phyloP scores from a whole-genome alignment of 148 eudicot genomes.

The Chenopodium album region DNA sequence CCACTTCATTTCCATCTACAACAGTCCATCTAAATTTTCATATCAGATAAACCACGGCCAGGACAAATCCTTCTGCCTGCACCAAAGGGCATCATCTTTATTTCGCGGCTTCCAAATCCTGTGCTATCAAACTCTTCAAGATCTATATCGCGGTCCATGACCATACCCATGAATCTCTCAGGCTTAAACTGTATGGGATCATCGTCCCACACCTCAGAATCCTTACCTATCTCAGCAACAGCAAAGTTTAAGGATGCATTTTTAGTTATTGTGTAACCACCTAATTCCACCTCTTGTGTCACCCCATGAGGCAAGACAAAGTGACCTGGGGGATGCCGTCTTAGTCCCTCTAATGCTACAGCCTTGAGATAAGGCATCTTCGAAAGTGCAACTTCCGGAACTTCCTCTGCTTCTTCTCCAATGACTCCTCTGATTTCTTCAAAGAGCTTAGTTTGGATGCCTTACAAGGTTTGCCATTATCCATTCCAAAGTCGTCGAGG shows the following conservation, averaged over 20 bases:
- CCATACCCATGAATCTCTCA: slow-evolving; percentile 46
- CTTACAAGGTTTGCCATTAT: slow-evolving; percentile 71
- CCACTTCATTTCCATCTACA: slow-evolving; percentile 38
- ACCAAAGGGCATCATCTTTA: slow-evolving; percentile 78
- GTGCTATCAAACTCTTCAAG: slow-evolving; percentile 37
- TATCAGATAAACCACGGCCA: slow-evolving; percentile 40
- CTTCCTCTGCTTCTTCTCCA: slow-evolving; percentile 23
- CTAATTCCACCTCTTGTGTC: slow-evolving; percentile 45
- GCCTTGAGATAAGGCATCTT: slow-evolving; percentile 62
- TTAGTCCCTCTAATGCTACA: slow-evolving; percentile 50
- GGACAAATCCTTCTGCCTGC: slow-evolving; percentile 69
- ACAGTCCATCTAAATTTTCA: slow-evolving; percentile 48
- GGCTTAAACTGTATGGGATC: slow-evolving; percentile 61
- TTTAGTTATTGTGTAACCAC: slow-evolving; percentile 49
- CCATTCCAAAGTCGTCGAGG: slow-evolving; percentile 61
- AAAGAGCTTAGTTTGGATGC: slow-evolving; percentile 43
- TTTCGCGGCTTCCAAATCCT: slow-evolving; percentile 44
- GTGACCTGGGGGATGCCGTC: slow-evolving; percentile 74
- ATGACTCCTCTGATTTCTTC: slow-evolving; percentile 43
- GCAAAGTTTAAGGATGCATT: slow-evolving; percentile 43
- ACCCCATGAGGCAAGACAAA: slow-evolving; percentile 55
- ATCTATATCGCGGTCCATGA: not conserved
- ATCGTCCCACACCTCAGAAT: slow-evolving; percentile 47
- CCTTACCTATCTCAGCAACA: slow-evolving; percentile 65
- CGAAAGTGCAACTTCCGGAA: slow-evolving; percentile 46